A percentile compares a stretch with the other conserved stretches of the same genome.
Conservation (phyloP, 306 rosid species). For the Amphicarpaea edgeworthii region DNA sequence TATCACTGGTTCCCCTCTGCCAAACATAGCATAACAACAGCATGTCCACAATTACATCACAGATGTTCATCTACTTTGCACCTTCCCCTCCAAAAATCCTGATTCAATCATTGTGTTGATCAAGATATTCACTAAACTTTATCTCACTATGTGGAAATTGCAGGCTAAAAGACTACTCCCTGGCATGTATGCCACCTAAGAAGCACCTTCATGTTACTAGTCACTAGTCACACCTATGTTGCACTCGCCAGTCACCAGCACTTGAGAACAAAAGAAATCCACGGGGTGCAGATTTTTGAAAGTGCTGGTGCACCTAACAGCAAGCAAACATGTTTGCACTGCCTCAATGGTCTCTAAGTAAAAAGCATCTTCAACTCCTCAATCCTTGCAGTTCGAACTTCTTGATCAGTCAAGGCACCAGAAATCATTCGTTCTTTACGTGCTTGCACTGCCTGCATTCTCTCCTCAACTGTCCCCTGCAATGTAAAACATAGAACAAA, state of each 20-base stretch:
- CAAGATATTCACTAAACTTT: conserved; percentile 11
- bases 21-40: background rate
- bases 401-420: conserved; percentile 97
- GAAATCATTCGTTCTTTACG: conserved; percentile 90
- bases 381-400: conserved; percentile 87
- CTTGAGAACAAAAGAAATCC: conserved; percentile 35
- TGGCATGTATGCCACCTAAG: conserved; percentile 23
- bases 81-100: conserved; percentile 3
- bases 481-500: conserved; percentile 37
- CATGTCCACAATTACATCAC: background rate
- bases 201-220: conserved; percentile 32
- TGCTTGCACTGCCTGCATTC: conserved; percentile 97
- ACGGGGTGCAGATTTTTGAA: conserved; percentile 10
- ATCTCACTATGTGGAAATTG: conserved; percentile 17
- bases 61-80: conserved; percentile 11
- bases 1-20: conserved; percentile 16
- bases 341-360: conserved; percentile 52
- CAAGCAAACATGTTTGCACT: conserved; percentile 18
- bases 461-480: conserved; percentile 95
- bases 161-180: conserved; percentile 23
- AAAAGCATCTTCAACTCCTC: conserved; percentile 97
- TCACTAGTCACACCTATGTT: conserved; percentile 29
- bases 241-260: conserved; percentile 28
- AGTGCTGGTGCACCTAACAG: conserved; percentile 37
- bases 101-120: conserved; percentile 20